phyloP scores from a whole-genome alignment of 2,329 filamentous ascomycete species.

The Simplicillium sp. region DNA sequence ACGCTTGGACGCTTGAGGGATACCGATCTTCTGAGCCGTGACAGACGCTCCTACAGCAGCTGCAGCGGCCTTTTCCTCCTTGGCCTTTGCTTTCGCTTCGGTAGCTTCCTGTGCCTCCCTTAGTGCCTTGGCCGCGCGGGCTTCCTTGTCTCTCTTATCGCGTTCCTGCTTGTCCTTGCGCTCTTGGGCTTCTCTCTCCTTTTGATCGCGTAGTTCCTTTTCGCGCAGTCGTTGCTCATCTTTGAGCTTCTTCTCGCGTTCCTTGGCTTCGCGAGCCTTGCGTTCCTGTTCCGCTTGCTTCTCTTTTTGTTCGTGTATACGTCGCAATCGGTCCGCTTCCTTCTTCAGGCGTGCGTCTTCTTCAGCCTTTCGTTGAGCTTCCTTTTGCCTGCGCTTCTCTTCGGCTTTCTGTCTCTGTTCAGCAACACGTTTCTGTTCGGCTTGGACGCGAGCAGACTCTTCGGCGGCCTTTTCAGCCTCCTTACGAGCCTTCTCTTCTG shows the following conservation, averaged over 20 bases:
- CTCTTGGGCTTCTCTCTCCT: conserved; percentile 59
- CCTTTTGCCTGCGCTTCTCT: conserved; percentile 84
- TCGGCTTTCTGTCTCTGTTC: conserved; percentile 77
- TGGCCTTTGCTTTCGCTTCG: conserved; percentile 53
- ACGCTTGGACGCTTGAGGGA: conserved; percentile 8
- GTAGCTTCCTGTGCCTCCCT: conserved; percentile 43
- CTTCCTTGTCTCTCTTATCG: conserved; percentile 53
- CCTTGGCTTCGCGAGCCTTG: conserved; percentile 52
- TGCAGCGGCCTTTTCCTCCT: conserved; percentile 37
- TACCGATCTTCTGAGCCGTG: too few species aligned
- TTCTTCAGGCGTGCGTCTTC: conserved; percentile 81
- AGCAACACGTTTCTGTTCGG: conserved; percentile 69
- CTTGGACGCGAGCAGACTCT: conserved; percentile 65
- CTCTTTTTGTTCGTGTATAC: conserved; percentile 76
- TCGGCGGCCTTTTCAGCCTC: conserved; percentile 87
- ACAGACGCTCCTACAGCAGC: too few species aligned
- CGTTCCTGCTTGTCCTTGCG: conserved; percentile 51
- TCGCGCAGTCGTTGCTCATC: conserved; percentile 76
- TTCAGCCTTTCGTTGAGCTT: conserved; percentile 80
- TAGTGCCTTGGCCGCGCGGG: conserved; percentile 45
- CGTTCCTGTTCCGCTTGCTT: conserved; percentile 78
- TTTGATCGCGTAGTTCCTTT: conserved; percentile 64
- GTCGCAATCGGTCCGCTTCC: conserved; percentile 74
- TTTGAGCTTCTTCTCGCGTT: conserved; percentile 74
- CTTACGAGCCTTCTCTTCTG: conserved; percentile 82